A percentile compares a stretch with the other conserved stretches of the same genome.
Evolutionary conservation across 2,329 filamentous ascomycete genomes (phyloP).

Genomic region (Claviceps purpurea): DNA sequence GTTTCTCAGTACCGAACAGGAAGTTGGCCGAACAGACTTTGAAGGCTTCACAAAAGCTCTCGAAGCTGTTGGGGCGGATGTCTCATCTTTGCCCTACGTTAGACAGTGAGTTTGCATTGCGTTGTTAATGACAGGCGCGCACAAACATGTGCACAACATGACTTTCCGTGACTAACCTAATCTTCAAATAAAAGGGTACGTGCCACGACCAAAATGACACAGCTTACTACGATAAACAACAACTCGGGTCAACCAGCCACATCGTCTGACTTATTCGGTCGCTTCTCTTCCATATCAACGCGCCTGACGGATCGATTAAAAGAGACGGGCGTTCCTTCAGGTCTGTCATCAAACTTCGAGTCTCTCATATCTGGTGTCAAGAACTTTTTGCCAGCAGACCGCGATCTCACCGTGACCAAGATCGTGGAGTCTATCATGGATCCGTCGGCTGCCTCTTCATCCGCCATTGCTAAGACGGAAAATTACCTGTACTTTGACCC

Average conservation of each 20-base stretch:
- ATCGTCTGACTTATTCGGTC: slow-evolving; percentile 74
- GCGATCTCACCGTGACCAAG: slow-evolving; percentile 91
- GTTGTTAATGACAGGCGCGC: neutral
- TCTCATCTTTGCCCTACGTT: slow-evolving; percentile 69
- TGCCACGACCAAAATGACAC: slow-evolving; percentile 93
- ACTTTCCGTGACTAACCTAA: neutral
- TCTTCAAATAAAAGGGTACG: slow-evolving; percentile 48
- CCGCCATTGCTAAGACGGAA: slow-evolving; percentile 90
- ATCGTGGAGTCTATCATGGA: slow-evolving; percentile 99
- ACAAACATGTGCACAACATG: neutral
- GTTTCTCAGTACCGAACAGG: slow-evolving; percentile 87
- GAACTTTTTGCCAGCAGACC: slow-evolving; percentile 92
- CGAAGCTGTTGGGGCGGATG: slow-evolving; percentile 60
- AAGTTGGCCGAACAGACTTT: slow-evolving; percentile 71
- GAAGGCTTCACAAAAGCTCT: slow-evolving; percentile 77
- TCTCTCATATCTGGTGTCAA: slow-evolving; percentile 92
- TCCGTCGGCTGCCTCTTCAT: slow-evolving; percentile 74
- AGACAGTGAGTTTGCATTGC: slow-evolving; percentile 48
- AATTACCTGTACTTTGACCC: slow-evolving; percentile 97
- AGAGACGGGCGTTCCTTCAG: slow-evolving; percentile 65
- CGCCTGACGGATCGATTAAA: slow-evolving; percentile 90
- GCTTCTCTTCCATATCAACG: slow-evolving; percentile 83
- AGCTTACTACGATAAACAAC: slow-evolving; percentile 82
- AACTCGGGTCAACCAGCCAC: slow-evolving; percentile 41
- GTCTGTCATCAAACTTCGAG: slow-evolving; percentile 69